Evolutionary conservation across 495 filamentous ascomycete species (phyloP), one percentile per base, ranked within the genome.

Genomic region (Neurospora tetrasperma): DNA sequence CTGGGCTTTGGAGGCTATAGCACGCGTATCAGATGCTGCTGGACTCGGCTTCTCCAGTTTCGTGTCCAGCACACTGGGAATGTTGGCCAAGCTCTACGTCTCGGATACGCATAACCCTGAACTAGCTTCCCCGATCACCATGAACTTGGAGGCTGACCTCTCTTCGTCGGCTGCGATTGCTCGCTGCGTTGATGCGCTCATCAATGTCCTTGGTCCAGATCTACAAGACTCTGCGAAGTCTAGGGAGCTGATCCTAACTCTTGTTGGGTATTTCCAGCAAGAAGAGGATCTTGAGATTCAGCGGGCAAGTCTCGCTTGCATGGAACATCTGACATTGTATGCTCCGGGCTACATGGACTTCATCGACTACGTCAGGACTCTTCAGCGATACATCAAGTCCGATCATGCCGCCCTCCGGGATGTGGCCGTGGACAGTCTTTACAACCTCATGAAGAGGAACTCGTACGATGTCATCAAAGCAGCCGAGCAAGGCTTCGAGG

Each of bases 181-280:
- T 71, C 89, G 93, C 72, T 93, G 94, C 74, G 89, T 97, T n/a
- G 95, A 99, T 79, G 94, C 94, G 40, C 84, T 97, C 8, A 93
- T 99, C 82, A 98, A 98, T 76, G 96, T 98, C 18, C 87, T 99
- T 9, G 96, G 96, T 0, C 96, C 96, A 1, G 96, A 98, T 77
- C 84, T 99, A 8, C 96, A 98, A 80, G 96, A 98, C 74, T 90
- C 94, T 74, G 88, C 87, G n/a, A 98, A 97, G 81, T 91, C 93
- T 6, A 87, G 96, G 69, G 94, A 97, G 78, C 84, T 98, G 31
- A 96, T 98, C 70, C 84, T 98, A 73, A 97, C 90, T 1, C 88
- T 98, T 2, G 90, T 97, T 31, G 86, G 88, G 2, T 92, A 94
- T 75, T 95, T 97, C 78, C 90, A 93, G 73, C 83, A 88, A 23